These are phyloP conservation scores for Phytophthora podocarpi DNA, from an alignment of 352 stramenopile species.

Conservation along the genomic window DNA sequence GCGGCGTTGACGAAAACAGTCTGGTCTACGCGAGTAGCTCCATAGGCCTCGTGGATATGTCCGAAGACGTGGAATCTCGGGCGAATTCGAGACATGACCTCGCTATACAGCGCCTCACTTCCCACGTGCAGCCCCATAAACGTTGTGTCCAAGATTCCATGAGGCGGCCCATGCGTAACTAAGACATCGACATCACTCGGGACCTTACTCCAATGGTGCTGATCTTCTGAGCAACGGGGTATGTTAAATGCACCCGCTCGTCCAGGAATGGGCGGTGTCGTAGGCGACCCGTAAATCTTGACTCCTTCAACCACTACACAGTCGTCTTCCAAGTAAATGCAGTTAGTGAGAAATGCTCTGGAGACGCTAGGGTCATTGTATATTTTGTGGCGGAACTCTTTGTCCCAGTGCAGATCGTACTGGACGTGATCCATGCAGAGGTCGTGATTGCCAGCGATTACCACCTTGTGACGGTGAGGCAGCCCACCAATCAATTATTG, in stretches of 20 bases:
- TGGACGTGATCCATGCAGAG: conserved; percentile 72
- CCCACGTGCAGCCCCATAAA: conserved; percentile 69
- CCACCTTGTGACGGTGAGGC: conserved; percentile 78
- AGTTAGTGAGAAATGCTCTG: conserved; percentile 66
- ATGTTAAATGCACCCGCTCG: conserved; percentile 79
- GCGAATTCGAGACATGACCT: conserved; percentile 79
- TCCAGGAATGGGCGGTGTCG: conserved; percentile 73
- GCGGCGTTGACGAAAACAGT: conserved; percentile 92
- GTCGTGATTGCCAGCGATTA: conserved; percentile 89
- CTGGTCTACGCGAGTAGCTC: conserved; percentile 66
- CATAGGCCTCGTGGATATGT: conserved; percentile 93
- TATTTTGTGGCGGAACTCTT: conserved; percentile 51
- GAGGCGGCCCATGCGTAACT: conserved; percentile 89
- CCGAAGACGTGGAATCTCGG: conserved; percentile 91
- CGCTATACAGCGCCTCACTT: conserved; percentile 78
- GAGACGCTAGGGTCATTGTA: conserved; percentile 70
- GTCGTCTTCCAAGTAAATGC: conserved; percentile 77
- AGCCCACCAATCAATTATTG: conserved; percentile 73
- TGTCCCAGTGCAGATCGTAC: conserved; percentile 70
- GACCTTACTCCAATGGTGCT: conserved; percentile 74
- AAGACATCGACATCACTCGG: conserved; percentile 85
- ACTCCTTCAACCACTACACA: conserved; percentile 70
- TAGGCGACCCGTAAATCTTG: conserved; percentile 81
- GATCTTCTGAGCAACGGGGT: conserved; percentile 54
- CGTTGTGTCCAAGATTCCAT: conserved; percentile 84